Conservation (phyloP, 2,329 filamentous ascomycete species). For the Calonectria pteridis region DNA sequence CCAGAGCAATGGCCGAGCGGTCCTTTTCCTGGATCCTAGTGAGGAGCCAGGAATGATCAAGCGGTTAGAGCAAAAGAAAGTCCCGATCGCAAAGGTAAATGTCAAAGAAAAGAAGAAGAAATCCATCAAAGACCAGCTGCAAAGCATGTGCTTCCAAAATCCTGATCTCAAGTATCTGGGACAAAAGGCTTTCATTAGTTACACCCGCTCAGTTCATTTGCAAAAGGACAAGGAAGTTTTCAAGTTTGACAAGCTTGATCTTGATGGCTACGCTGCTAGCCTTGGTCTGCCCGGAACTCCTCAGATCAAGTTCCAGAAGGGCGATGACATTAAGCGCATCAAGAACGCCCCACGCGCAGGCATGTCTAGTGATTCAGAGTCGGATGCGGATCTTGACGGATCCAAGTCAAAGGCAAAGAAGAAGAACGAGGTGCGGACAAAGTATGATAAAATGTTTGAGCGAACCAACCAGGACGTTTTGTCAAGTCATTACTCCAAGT, state of each 20-base stretch:
- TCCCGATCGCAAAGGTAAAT: constrained; percentile 88
- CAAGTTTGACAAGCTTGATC: constrained; percentile 82
- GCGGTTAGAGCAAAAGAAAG: constrained; percentile 87
- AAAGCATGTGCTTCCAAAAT: constrained; percentile 96
- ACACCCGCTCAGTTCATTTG: constrained; percentile 85
- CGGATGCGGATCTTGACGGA: constrained; percentile 65
- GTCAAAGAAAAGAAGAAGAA: constrained; percentile 91
- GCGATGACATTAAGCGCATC: constrained; percentile 84
- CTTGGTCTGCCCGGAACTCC: constrained; percentile 91
- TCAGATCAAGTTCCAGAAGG: constrained; percentile 92
- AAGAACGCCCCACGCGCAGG: constrained; percentile 86
- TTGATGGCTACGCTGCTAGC: constrained; percentile 88
- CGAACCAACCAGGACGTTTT: constrained; percentile 95
- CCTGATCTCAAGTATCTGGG: constrained; percentile 94
- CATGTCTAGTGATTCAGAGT: constrained; percentile 72
- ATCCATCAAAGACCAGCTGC: constrained; percentile 85
- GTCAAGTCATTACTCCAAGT: constrained; percentile 91
- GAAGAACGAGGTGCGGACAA: constrained; percentile 85
- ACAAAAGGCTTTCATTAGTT: constrained; percentile 95
- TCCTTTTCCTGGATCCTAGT: constrained; percentile 91
- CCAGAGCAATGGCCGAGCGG: constrained; percentile 86
- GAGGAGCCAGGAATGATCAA: constrained; percentile 94
- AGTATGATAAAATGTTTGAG: constrained; percentile 98
- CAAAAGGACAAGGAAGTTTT: constrained; percentile 95
- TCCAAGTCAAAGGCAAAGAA: constrained; percentile 68